A percentile compares a stretch with the other conserved stretches of the same genome.
phyloP scores from a whole-genome alignment of 2,329 filamentous ascomycete genomes.

The Cladosporium sp. region DNA sequence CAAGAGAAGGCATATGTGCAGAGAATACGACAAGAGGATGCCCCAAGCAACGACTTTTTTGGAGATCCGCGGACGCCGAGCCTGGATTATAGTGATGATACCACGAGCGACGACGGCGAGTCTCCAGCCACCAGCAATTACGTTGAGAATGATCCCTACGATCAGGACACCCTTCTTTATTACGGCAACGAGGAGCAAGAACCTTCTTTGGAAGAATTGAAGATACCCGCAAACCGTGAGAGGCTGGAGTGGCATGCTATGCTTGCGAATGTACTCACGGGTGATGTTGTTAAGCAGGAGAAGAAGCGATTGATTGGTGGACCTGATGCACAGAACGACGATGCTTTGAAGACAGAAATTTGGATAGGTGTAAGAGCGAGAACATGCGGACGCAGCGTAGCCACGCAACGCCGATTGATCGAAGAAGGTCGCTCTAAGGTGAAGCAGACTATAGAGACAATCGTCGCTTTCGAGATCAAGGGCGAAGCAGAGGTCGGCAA shows the following conservation, averaged over 20 bases:
- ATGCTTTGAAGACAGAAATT: conserved; percentile 64
- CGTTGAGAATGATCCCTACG: conserved; percentile 77
- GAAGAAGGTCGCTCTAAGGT: conserved; percentile 75
- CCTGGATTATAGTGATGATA: conserved; percentile 65
- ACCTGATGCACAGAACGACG: conserved; percentile 67
- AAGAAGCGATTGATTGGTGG: conserved; percentile 91
- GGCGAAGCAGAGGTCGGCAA: conserved; percentile 90
- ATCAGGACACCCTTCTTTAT: conserved; percentile 89
- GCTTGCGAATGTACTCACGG: conserved; percentile 90
- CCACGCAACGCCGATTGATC: conserved; percentile 80
- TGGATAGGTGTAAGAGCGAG: conserved; percentile 87
- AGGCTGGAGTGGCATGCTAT: conserved; percentile 97
- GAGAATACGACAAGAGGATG: conserved; percentile 75
- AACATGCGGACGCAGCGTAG: conserved; percentile 75
- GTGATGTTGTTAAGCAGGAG: conserved; percentile 95
- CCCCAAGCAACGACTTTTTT: conserved; percentile 64
- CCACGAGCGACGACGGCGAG: conserved; percentile 85
- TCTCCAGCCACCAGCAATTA: conserved; percentile 80
- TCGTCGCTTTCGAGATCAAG: conserved; percentile 90
- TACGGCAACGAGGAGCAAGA: conserved; percentile 86
- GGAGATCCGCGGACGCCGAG: conserved; percentile 65
- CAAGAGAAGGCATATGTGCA: conserved; percentile 96
- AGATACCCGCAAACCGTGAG: conserved; percentile 82
- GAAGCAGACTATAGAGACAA: conserved; percentile 74
- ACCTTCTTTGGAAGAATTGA: conserved; percentile 83